Evolutionary conservation across 176 grass and related monocot species (phyloP).

Genomic region (Zea luxurians): DNA sequence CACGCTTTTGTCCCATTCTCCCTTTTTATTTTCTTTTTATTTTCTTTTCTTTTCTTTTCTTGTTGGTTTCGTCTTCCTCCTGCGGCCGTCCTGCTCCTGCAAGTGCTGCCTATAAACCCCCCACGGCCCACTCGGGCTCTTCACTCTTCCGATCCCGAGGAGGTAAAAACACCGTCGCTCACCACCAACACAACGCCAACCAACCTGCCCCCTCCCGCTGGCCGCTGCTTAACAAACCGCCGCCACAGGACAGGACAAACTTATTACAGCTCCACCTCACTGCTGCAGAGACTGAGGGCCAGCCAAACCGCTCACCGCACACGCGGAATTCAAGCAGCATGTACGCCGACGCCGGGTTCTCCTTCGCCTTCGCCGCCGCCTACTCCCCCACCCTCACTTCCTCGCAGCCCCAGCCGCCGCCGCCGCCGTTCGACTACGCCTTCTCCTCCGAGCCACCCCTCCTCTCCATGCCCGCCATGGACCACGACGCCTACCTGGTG

Average conservation of each 20-base stretch:
- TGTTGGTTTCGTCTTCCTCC: too few relatives aligned
- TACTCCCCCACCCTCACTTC: slow-evolving; percentile 31
- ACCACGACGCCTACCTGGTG: slow-evolving; percentile 42
- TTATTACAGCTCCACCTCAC: neutral
- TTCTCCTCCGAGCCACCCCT: neutral
- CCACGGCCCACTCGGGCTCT: too few relatives aligned
- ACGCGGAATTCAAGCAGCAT: neutral
- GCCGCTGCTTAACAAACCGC: neutral
- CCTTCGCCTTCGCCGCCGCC: slow-evolving; percentile 35
- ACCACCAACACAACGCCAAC: too few relatives aligned
- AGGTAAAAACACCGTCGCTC: too few relatives aligned
- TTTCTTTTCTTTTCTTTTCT: neutral
- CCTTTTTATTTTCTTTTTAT: neutral
- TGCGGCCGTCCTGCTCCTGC: too few relatives aligned
- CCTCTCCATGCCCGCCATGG: slow-evolving; percentile 9
- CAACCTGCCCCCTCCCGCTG: too few relatives aligned
- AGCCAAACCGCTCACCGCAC: neutral
- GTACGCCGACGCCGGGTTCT: slow-evolving; percentile 54
- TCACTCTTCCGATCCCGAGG: too few relatives aligned
- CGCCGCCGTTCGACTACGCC: slow-evolving; percentile 35
- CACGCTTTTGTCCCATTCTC: slow-evolving; percentile 33
- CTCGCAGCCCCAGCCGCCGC: slow-evolving; percentile 5
- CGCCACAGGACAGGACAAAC: neutral
- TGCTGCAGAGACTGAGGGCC: neutral
- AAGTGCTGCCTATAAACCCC: too few relatives aligned